Evolutionary conservation across 2,329 filamentous ascomycete species (phyloP).

Genomic region (Paecilomyces dactylethromorphus): DNA sequence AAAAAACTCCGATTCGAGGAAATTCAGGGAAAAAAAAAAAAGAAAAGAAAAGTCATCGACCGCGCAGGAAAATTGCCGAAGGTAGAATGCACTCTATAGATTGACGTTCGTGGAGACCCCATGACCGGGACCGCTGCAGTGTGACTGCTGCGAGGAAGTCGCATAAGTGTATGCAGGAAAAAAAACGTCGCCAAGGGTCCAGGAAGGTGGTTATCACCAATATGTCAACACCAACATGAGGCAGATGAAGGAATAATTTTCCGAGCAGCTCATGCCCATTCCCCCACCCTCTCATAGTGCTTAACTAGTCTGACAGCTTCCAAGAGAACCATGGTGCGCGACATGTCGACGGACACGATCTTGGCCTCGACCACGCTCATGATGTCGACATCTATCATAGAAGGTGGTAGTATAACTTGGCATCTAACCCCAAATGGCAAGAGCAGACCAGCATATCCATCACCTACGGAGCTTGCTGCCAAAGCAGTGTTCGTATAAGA

Average conservation of each 20-base stretch:
- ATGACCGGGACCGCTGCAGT: background rate
- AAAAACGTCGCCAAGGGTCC: background rate
- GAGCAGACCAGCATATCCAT: slow-evolving; percentile 22
- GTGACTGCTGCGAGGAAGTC: background rate
- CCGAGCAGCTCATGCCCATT: slow-evolving; percentile 14
- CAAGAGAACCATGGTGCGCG: slow-evolving; percentile 23
- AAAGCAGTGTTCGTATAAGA: slow-evolving; percentile 14
- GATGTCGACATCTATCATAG: slow-evolving; percentile 19
- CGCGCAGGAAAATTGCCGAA: background rate
- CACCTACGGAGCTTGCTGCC: slow-evolving; percentile 12
- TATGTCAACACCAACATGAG: background rate
- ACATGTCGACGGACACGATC: slow-evolving; percentile 27
- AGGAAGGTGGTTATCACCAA: background rate
- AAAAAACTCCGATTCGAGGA: background rate
- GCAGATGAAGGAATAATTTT: background rate
- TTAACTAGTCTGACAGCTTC: slow-evolving; percentile 25
- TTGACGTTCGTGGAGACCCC: background rate
- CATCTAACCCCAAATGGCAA: slow-evolving; percentile 25
- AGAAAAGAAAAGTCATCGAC: background rate
- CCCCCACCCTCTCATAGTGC: slow-evolving; percentile 25
- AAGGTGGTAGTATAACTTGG: slow-evolving; percentile 17
- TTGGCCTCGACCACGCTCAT: slow-evolving; percentile 28
- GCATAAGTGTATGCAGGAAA: background rate
- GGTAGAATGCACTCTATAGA: background rate
- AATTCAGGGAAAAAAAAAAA: background rate